Evolutionary conservation across 2,329 filamentous ascomycete genomes (phyloP).

Genomic region (Ambrosiella beaveri): DNA sequence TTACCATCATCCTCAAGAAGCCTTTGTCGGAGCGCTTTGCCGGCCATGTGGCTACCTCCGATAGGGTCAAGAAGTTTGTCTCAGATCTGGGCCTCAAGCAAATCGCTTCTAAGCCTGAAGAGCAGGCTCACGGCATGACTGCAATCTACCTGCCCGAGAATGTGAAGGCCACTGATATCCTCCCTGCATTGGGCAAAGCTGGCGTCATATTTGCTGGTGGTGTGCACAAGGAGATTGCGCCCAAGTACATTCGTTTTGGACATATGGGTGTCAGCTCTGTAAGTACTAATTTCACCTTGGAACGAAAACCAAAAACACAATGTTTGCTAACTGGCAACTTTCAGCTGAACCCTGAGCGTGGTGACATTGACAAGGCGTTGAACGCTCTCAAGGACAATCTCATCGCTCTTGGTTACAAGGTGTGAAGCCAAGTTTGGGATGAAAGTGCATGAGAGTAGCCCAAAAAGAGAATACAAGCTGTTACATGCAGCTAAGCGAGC

Average conservation of each 20-base stretch:
- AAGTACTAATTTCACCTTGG: slow-evolving; percentile 20
- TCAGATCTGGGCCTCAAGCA: slow-evolving; percentile 70
- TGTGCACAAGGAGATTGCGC: slow-evolving; percentile 85
- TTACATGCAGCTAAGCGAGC: background rate
- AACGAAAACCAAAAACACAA: slow-evolving; percentile 3
- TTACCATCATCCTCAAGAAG: slow-evolving; percentile 68
- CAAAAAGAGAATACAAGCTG: slow-evolving; percentile 1
- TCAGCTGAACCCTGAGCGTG: slow-evolving; percentile 55
- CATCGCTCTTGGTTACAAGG: slow-evolving; percentile 48
- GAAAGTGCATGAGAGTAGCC: background rate
- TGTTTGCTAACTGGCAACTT: slow-evolving; percentile 15
- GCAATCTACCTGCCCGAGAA: slow-evolving; percentile 86
- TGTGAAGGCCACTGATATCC: slow-evolving; percentile 61
- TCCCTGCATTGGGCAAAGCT: slow-evolving; percentile 70
- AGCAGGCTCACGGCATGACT: slow-evolving; percentile 96
- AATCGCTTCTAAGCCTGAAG: slow-evolving; percentile 65
- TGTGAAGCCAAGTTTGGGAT: slow-evolving; percentile 6
- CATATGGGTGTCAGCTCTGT: slow-evolving; percentile 93
- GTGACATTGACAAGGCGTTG: slow-evolving; percentile 72
- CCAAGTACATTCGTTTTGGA: slow-evolving; percentile 87
- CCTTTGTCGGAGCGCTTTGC: slow-evolving; percentile 72
- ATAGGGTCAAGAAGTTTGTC: slow-evolving; percentile 74
- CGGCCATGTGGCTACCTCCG: slow-evolving; percentile 59
- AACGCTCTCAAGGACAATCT: slow-evolving; percentile 59
- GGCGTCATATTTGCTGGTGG: slow-evolving; percentile 90